Conservation (phyloP, 495 filamentous ascomycete species). For the Lophiotrema nucula region DNA sequence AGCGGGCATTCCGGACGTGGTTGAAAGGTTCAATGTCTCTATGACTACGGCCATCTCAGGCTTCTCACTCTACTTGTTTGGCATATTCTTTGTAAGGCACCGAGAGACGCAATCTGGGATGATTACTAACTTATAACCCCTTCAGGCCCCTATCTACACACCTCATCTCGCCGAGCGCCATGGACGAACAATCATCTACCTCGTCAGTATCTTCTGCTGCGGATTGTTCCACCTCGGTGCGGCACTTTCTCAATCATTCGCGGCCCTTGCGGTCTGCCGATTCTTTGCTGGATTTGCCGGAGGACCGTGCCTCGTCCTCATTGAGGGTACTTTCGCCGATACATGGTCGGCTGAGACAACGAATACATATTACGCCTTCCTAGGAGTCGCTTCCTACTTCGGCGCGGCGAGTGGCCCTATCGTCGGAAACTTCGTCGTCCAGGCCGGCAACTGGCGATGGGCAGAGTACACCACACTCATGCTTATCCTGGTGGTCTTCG, state of each 20-base stretch:
- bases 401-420: constrained; percentile 44
- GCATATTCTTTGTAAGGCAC: constrained; percentile 45
- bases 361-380: constrained; percentile 42
- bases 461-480: constrained; percentile 44
- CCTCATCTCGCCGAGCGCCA: constrained; percentile 44
- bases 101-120: no score
- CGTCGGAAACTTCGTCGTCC: constrained; percentile 40
- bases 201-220: constrained; percentile 37
- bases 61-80: constrained; percentile 43
- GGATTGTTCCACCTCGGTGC: constrained; percentile 45
- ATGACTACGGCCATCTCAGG: constrained; percentile 23
- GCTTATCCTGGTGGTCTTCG: constrained; percentile 36
- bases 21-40: constrained; percentile 22
- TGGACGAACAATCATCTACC: constrained; percentile 43
- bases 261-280: constrained; percentile 41
- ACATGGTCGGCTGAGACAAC: constrained; percentile 42
- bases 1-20: constrained; percentile 19
- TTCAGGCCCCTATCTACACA: constrained; percentile 43
- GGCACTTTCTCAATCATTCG: constrained; percentile 37
- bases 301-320: constrained; percentile 46
- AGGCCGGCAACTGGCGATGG: constrained; percentile 43
- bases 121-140: no score
- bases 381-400: constrained; percentile 39
- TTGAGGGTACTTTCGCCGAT: constrained; percentile 50
- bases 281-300: constrained; percentile 48